Evolutionary conservation across 192 early-diverging fungal species (phyloP), one percentile per base, ranked within the genome.

Genomic region (Lobosporangium transversale): DNA sequence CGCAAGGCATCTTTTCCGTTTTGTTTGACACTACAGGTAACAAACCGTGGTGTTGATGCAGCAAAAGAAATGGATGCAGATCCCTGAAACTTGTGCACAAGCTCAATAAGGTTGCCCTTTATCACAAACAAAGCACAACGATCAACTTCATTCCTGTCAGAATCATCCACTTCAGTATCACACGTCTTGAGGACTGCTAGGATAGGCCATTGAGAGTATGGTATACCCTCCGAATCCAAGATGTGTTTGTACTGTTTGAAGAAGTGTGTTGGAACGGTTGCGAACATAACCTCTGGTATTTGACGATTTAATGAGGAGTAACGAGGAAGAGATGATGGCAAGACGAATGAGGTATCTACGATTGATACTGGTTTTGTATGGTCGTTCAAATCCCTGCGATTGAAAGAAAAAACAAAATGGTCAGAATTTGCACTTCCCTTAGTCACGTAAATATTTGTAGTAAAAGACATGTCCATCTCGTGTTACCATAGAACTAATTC

Each of bases 111-210:
- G 26, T 40, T 35, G 2, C 20, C 66, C 23, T 58, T 58, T 30
- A 68, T 68, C 48, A 26, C 66, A 31, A 52, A 68, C 1, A 68
- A 23, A 40, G 35, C 56, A 35, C 66, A 68, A 4, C 43, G 54
- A 12, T 68, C 56, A n/a, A 23, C 21, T 14, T 52, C 35, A 26
- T 5, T 40, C 20, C 15, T 20, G 11, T 20, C 47, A 27, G 32
- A 33, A 21, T 33, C 33, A 43, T 50, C 48, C 4, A 48, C 59
- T 4, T 31, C 47, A 14, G 31, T 50, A 1, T 68, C 55, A 33
- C 56, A 42, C 48, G 52, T 62, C 48, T 31, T 55, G 17, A 68
- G 15, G n/a, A 52, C 49, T 6, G 37, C n/a, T n/a, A 68, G 26
- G n/a, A 68, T 29, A 27, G 66, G 66, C 55, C 48, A 58, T 12